Conservation (phyloP, 2,329 filamentous ascomycete genomes). For the Pseudopyrenochaeta lycopersici region DNA sequence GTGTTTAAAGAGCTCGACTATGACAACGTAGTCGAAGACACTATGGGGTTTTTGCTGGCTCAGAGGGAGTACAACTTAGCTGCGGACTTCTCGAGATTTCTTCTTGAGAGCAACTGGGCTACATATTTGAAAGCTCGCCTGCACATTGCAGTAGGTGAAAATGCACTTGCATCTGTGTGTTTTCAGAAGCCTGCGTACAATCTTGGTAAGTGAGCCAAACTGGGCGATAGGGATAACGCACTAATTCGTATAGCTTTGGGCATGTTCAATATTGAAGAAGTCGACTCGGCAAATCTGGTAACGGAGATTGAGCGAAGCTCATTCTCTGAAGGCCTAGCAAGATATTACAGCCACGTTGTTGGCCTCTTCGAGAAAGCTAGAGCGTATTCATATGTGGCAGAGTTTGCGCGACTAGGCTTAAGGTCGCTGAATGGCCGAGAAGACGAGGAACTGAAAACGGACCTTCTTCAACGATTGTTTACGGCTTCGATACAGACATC, state of each 20-base stretch:
- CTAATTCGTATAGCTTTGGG: slow-evolving; percentile 42
- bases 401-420: slow-evolving; percentile 81
- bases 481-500: slow-evolving; percentile 80
- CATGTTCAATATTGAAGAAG: slow-evolving; percentile 46
- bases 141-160: slow-evolving; percentile 76
- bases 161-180: slow-evolving; percentile 73
- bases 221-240: background rate
- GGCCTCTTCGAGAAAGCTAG: slow-evolving; percentile 81
- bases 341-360: slow-evolving; percentile 88
- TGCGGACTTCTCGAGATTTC: slow-evolving; percentile 72
- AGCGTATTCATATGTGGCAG: slow-evolving; percentile 80
- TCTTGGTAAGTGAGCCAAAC: slow-evolving; percentile 68
- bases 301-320: slow-evolving; percentile 75
- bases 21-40: slow-evolving; percentile 49
- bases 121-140: slow-evolving; percentile 86
- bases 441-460: slow-evolving; percentile 44
- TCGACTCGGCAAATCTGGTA: slow-evolving; percentile 66
- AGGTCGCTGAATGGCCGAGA: slow-evolving; percentile 36
- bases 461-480: slow-evolving; percentile 83
- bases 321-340: slow-evolving; percentile 77
- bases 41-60: slow-evolving; percentile 56
- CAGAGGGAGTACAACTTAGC: slow-evolving; percentile 60
- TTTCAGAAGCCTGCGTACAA: slow-evolving; percentile 87
- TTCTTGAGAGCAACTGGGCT: slow-evolving; percentile 66
- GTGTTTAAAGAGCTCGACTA: slow-evolving; percentile 49